Conservation (phyloP, 2,329 filamentous ascomycete genomes). For the Acrodontium crateriforme region DNA sequence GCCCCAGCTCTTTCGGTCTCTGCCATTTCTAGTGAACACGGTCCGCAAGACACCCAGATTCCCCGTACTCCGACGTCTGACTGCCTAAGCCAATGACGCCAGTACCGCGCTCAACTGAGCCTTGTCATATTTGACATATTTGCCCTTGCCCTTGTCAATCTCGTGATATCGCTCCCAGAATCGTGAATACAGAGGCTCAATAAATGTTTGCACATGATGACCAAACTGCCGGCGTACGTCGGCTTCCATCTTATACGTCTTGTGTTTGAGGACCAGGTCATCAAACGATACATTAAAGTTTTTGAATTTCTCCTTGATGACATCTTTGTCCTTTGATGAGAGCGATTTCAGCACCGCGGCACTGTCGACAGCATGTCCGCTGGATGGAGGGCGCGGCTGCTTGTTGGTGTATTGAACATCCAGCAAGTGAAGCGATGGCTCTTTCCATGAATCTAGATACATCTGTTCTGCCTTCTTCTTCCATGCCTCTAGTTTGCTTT, state of each 20-base stretch:
- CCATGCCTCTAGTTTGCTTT: slow-evolving; percentile 56
- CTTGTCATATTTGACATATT: slow-evolving; percentile 98
- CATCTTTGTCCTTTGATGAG: slow-evolving; percentile 82
- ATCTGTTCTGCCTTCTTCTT: slow-evolving; percentile 70
- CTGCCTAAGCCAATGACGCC: slow-evolving; percentile 18
- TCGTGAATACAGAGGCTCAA: slow-evolving; percentile 84
- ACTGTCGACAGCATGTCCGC: slow-evolving; percentile 54
- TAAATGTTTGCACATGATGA: slow-evolving; percentile 75
- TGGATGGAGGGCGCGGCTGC: slow-evolving; percentile 54
- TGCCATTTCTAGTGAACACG: not conserved
- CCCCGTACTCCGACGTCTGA: slow-evolving; percentile 4
- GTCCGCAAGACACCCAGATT: not conserved
- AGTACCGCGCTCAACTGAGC: slow-evolving; percentile 53
- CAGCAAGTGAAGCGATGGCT: slow-evolving; percentile 69
- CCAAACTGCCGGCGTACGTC: slow-evolving; percentile 72
- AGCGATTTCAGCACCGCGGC: slow-evolving; percentile 71
- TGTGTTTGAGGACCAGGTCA: slow-evolving; percentile 71
- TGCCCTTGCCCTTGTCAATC: slow-evolving; percentile 92
- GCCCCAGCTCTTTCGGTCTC: not conserved
- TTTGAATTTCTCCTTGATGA: slow-evolving; percentile 90
- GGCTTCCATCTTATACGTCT: slow-evolving; percentile 73
- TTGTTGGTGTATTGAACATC: slow-evolving; percentile 88
- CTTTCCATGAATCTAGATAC: slow-evolving; percentile 80
- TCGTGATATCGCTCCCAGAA: slow-evolving; percentile 98
- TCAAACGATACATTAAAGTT: slow-evolving; percentile 86